A percentile compares a stretch with the other conserved stretches of the same genome.
Evolutionary conservation across 768 basidiomycete species (phyloP).

Genomic region (Kwoniella pini): DNA sequence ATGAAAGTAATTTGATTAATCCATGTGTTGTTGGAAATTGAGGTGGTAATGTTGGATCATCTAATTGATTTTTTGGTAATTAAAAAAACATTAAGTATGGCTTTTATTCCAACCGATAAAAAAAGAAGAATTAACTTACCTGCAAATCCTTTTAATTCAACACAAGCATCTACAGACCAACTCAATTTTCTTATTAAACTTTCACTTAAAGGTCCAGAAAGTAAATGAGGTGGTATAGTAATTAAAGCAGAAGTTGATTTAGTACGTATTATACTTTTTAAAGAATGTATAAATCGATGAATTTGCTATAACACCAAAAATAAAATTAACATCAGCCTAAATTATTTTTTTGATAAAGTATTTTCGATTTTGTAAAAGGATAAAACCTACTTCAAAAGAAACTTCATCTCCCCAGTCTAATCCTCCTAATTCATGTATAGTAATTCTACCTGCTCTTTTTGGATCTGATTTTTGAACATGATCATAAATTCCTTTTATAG

Average conservation of each 20-base stretch:
- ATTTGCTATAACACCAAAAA: constrained; percentile 56
- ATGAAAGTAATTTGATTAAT: constrained; percentile 70
- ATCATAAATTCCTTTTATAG: constrained; percentile 14
- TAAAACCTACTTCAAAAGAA: constrained; percentile 30
- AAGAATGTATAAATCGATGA: constrained; percentile 68
- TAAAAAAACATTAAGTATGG: neutral
- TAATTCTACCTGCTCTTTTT: constrained; percentile 43
- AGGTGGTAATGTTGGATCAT: constrained; percentile 70
- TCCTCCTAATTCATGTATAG: constrained; percentile 53
- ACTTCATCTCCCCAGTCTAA: constrained; percentile 48
- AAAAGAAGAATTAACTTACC: constrained; percentile 59
- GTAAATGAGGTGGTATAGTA: constrained; percentile 65
- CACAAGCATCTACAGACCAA: constrained; percentile 73
- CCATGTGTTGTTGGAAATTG: constrained; percentile 86
- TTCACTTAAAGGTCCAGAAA: constrained; percentile 56
- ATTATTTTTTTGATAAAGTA: too few species aligned
- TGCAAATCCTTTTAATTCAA: constrained; percentile 75
- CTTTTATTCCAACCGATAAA: too few species aligned
- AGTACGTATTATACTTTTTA: constrained; percentile 60
- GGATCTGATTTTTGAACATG: constrained; percentile 11
- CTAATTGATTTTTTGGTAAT: too few species aligned
- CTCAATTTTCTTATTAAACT: constrained; percentile 75
- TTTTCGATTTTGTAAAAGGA: too few species aligned
- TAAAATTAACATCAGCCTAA: neutral
- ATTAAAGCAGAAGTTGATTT: constrained; percentile 65